Base-by-base conservation (phyloP, 139 green algal species). In the Closterium sp. region DNA sequence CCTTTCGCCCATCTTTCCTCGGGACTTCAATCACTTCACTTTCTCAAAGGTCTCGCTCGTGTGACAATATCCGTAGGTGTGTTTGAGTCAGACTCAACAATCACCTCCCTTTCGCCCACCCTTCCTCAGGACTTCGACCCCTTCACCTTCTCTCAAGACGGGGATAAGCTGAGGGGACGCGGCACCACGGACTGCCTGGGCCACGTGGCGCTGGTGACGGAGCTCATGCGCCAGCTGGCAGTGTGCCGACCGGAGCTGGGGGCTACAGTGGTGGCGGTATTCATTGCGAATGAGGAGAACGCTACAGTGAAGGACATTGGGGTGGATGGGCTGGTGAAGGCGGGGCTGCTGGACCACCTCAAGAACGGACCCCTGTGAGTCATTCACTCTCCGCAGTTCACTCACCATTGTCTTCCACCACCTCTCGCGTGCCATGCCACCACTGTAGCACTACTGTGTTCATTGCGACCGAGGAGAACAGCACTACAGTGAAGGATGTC, bases 131-230 rank as follows among this genome's bases (percentile, higher is more conserved):
- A 92, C 30, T 96, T 96, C 90, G 95, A 97, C 93, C 96, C 96
- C 31, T 97, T 97, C 91, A 94, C 88, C 4, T 92, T 97, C 0
- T 96, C 90, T 9, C 64, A 93, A 1, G 96, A 97, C 86, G 95
- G 95, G 6, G 95, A 97, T 91, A 95, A 97, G 91, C 96, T 97
- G 34, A 86, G 93, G 10, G 96, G 96, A 1, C 89, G 96, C 1
- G 96, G 96, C 36, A 97, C 96, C 35, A 97, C 96, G 23, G 96
- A 97, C 93, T 97, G 96, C 95, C 94, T 97, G 69, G 96, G 96
- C 16, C 96, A 97, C 85, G 96, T 97, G 93, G 96, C 96, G 34
- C 93, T 97, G 38, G 84, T 97, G 34, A 96, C 96, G 2, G 94
- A 96, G 93, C 85, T 97, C 32, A 97, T 97, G 93, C 91, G 91